Evolutionary conservation across 108 stramenopile species (phyloP).

Genomic region (Fistulifera pelliculosa): DNA sequence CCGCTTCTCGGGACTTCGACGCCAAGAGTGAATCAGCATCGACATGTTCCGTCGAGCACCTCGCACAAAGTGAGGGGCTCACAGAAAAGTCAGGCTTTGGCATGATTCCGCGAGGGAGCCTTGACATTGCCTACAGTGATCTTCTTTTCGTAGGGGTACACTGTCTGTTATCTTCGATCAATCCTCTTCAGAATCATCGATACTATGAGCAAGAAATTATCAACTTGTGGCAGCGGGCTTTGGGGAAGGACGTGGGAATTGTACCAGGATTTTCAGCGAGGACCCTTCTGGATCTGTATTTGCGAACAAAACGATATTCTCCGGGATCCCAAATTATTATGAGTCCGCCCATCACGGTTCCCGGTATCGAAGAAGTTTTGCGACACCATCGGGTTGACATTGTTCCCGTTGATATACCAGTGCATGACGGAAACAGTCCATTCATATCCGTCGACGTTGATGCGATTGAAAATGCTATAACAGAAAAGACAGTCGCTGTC

Average conservation of each 20-base stretch:
- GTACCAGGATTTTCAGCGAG: slow-evolving; percentile 67
- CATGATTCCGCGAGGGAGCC: slow-evolving; percentile 52
- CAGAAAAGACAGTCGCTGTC: slow-evolving; percentile 61
- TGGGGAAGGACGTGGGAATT: slow-evolving; percentile 14
- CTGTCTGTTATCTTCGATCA: slow-evolving; percentile 12
- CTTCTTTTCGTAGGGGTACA: slow-evolving; percentile 33
- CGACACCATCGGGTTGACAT: slow-evolving; percentile 39
- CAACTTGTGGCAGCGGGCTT: neutral
- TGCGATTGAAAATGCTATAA: slow-evolving; percentile 37
- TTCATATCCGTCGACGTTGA: slow-evolving; percentile 25
- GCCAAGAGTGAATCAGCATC: neutral
- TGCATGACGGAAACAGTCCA: neutral
- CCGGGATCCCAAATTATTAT: slow-evolving; percentile 55
- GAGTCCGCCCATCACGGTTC: slow-evolving; percentile 64
- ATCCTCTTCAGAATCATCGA: neutral
- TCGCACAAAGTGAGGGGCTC: neutral
- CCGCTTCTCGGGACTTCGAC: neutral
- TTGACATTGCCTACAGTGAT: slow-evolving; percentile 54
- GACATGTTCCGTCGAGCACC: neutral
- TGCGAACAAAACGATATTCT: slow-evolving; percentile 41
- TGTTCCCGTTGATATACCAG: slow-evolving; percentile 62
- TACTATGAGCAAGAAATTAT: slow-evolving; percentile 7
- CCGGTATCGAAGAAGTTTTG: slow-evolving; percentile 66
- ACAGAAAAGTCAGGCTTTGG: neutral
- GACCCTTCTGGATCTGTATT: slow-evolving; percentile 65